phyloP scores from a whole-genome alignment of 1,284 basidiomycete species.

The Calocybe gambosa region DNA sequence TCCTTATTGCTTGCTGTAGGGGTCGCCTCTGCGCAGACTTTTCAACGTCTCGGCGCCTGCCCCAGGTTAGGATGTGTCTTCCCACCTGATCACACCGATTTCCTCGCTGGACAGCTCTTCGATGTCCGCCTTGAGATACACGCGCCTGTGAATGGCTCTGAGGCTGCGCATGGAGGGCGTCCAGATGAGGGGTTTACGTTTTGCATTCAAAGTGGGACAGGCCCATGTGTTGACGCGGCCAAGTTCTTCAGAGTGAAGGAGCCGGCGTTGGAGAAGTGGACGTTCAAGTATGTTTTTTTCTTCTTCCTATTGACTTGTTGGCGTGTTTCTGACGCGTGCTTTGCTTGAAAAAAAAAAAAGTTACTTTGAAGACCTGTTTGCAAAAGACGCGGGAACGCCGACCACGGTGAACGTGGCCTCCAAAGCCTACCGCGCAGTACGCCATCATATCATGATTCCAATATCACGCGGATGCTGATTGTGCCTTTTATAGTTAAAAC shows the following conservation, averaged over 20 bases:
- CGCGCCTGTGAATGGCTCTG: constrained; percentile 33
- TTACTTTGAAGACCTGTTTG: constrained; percentile 37
- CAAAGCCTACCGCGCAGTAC: constrained; percentile 34
- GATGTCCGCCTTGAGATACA: constrained; percentile 37
- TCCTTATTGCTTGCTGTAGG: constrained; percentile 4
- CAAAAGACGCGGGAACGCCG: constrained; percentile 26
- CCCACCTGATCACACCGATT: constrained; percentile 38
- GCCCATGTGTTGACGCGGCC: constrained; percentile 25
- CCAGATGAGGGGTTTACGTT: constrained; percentile 33
- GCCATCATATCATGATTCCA: constrained; percentile 12
- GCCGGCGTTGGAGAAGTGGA: constrained; percentile 32
- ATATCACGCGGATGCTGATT: neutral
- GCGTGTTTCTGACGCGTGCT: too few species aligned
- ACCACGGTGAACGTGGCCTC: constrained; percentile 35
- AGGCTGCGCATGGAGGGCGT: constrained; percentile 28
- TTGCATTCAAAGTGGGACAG: constrained; percentile 28
- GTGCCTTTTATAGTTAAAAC: neutral
- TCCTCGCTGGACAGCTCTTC: constrained; percentile 35
- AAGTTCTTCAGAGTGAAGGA: constrained; percentile 31
- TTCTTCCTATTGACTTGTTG: neutral
- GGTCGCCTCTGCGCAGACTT: constrained; percentile 27
- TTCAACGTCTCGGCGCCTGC: constrained; percentile 33
- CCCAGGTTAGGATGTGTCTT: constrained; percentile 36
- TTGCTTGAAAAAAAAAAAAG: too few species aligned
- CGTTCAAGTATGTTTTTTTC: constrained; percentile 24